These are phyloP conservation scores for Leishmania aethiopica DNA, from an alignment of 208 protist species.

Conservation along the genomic window DNA sequence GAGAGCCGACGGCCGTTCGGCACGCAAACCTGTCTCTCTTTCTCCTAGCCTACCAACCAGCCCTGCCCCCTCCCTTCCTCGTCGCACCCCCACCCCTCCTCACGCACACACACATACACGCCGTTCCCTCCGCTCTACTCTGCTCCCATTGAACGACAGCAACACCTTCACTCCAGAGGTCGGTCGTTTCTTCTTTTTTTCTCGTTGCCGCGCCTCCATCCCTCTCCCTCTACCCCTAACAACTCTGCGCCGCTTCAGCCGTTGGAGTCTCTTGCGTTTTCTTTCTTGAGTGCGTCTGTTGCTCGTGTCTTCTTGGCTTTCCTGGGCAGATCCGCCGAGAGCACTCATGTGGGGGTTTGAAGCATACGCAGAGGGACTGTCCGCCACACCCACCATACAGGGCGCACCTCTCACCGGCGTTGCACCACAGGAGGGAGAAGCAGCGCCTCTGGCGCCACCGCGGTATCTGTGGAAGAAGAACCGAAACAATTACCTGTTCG, in stretches of 20 bases:
- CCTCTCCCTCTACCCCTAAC: neutral
- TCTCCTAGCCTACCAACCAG: neutral
- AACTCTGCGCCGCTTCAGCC: neutral
- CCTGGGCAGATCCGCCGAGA: neutral
- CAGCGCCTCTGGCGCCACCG: slow-evolving; percentile 24
- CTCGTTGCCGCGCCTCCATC: neutral
- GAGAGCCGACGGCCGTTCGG: neutral
- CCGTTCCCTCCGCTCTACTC: neutral
- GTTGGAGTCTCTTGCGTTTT: neutral
- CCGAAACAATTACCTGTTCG: slow-evolving; percentile 40
- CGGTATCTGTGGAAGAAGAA: slow-evolving; percentile 30
- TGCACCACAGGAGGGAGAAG: neutral
- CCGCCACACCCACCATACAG: neutral
- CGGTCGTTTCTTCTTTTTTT: neutral
- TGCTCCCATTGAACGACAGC: neutral
- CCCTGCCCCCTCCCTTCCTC: neutral
- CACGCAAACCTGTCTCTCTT: neutral
- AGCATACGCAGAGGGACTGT: slow-evolving; percentile 39
- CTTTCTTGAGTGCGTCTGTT: neutral
- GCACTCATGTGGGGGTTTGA: slow-evolving; percentile 54
- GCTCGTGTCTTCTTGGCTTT: neutral
- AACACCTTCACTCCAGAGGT: neutral
- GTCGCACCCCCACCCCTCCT: neutral
- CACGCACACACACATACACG: neutral
- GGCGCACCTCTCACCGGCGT: neutral